These are phyloP conservation scores for Amylocarpus encephaloides DNA, from an alignment of 2,329 filamentous ascomycete species.

Conservation along the genomic window DNA sequence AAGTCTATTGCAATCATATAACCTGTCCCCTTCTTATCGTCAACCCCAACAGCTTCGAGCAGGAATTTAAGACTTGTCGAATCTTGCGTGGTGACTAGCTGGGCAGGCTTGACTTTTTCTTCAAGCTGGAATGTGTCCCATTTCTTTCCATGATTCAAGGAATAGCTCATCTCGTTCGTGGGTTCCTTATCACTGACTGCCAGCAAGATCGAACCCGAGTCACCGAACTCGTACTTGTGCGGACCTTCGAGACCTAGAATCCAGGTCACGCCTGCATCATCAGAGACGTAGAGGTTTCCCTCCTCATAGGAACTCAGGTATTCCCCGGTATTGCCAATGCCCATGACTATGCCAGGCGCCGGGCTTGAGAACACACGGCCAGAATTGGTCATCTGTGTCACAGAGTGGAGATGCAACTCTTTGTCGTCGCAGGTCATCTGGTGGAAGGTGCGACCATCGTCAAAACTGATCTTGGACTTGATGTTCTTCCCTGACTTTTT, in stretches of 20 bases:
- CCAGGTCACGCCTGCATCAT: slow-evolving; percentile 87
- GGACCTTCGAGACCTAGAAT: slow-evolving; percentile 66
- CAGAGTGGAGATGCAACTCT: slow-evolving; percentile 80
- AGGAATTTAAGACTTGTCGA: slow-evolving; percentile 91
- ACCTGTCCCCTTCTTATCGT: slow-evolving; percentile 47
- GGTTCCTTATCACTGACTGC: slow-evolving; percentile 62
- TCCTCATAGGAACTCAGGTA: slow-evolving; percentile 64
- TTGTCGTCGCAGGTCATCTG: slow-evolving; percentile 58
- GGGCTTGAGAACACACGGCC: slow-evolving; percentile 90
- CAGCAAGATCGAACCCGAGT: slow-evolving; percentile 82
- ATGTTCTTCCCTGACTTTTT: slow-evolving; percentile 52
- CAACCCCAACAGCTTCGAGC: slow-evolving; percentile 53
- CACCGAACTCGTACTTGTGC: slow-evolving; percentile 94
- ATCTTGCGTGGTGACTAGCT: slow-evolving; percentile 83
- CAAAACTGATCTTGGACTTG: slow-evolving; percentile 81
- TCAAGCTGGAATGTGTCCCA: slow-evolving; percentile 72
- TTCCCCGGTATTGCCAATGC: slow-evolving; percentile 81
- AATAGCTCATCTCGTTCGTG: slow-evolving; percentile 65
- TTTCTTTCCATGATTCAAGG: slow-evolving; percentile 78
- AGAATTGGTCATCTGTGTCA: slow-evolving; percentile 75
- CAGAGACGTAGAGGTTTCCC: slow-evolving; percentile 79
- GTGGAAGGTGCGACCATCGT: slow-evolving; percentile 85
- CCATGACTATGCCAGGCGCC: slow-evolving; percentile 90
- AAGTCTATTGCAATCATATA: slow-evolving; percentile 78
- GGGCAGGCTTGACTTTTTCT: slow-evolving; percentile 61